Evolutionary conservation across 345 rosid genomes (phyloP).

Genomic region (Melaleuca alternifolia): DNA sequence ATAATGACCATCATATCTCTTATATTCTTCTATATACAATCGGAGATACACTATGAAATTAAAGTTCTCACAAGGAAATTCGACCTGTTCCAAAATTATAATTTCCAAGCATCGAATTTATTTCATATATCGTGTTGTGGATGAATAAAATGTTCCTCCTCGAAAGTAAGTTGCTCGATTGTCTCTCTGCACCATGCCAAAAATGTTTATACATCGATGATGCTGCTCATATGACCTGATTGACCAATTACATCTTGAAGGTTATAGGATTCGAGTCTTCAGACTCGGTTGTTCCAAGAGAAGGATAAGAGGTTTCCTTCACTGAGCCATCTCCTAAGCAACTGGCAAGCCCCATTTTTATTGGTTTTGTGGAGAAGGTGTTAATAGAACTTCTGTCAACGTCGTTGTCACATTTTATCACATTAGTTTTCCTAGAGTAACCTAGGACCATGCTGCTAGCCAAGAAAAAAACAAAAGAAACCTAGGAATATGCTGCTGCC

Average conservation of each 20-base stretch:
- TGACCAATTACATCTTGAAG: background rate
- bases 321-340: background rate
- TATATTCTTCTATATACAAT: background rate
- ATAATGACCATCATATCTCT: background rate
- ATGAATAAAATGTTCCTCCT: background rate
- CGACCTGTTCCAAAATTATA: background rate
- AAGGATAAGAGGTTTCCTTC: background rate
- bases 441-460: background rate
- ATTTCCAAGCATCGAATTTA: background rate
- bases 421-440: background rate
- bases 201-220: background rate
- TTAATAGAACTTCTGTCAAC: background rate
- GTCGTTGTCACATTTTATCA: background rate
- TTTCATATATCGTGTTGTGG: background rate
- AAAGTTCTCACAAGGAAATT: background rate
- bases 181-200: background rate
- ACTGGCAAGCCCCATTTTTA: background rate
- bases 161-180: background rate
- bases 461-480: background rate
- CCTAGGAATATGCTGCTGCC: too few relatives aligned
- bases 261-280: background rate
- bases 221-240: background rate
- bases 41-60: background rate
- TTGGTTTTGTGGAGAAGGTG: background rate
- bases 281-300: background rate